Percentiles rank a stretch among this genome's conserved stretches.
Conservation (phyloP, 208 protist species). For the Trypanosoma cruzi region DNA sequence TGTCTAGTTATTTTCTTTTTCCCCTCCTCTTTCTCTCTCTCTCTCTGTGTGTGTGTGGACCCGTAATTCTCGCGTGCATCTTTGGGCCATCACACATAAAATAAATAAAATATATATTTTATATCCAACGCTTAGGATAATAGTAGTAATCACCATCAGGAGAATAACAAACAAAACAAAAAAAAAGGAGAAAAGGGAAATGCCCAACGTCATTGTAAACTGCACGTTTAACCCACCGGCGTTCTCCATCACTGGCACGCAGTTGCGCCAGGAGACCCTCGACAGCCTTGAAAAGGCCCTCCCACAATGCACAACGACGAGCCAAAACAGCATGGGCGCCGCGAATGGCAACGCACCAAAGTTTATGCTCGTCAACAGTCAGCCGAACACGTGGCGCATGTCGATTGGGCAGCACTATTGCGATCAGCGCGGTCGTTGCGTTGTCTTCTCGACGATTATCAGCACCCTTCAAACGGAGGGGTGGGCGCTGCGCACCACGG, state of each 20-base stretch:
- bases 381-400: slow-evolving; percentile 56
- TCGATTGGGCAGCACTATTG: slow-evolving; percentile 85
- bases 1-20: too few species aligned
- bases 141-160: too few species aligned
- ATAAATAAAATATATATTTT: too few species aligned
- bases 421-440: slow-evolving; percentile 62
- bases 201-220: slow-evolving; percentile 86
- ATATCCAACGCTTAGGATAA: too few species aligned
- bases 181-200: slow-evolving; percentile 21
- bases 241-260: slow-evolving; percentile 66
- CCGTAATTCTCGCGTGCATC: too few species aligned
- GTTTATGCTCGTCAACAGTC: slow-evolving; percentile 39
- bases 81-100: too few species aligned
- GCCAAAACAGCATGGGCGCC: slow-evolving; percentile 21
- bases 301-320: slow-evolving; percentile 69
- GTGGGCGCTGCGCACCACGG: slow-evolving; percentile 64
- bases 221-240: slow-evolving; percentile 83
- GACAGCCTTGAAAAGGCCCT: slow-evolving; percentile 65
- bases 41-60: too few species aligned
- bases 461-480: slow-evolving; percentile 75
- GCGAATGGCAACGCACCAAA: slow-evolving; percentile 23
- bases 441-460: slow-evolving; percentile 69
- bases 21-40: too few species aligned
- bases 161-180: not conserved
- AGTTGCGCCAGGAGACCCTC: slow-evolving; percentile 78